Conservation (phyloP, 176 grass and related monocot species). For the Saccharum officinarum region DNA sequence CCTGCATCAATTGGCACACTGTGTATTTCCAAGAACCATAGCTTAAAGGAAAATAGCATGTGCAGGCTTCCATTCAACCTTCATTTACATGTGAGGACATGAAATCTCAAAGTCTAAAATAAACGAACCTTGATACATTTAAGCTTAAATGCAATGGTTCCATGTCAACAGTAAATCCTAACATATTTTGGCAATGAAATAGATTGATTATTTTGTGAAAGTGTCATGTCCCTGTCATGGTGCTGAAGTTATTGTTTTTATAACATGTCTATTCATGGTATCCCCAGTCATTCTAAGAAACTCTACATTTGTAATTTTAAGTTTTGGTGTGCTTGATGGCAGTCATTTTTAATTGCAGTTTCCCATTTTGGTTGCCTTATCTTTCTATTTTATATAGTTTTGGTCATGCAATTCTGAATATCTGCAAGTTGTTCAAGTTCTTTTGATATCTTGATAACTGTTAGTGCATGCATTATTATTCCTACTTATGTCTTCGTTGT, state of each 20-base stretch:
- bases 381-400: background rate
- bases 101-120: background rate
- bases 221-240: background rate
- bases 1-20: slow-evolving; percentile 1
- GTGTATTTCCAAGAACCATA: background rate
- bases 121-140: background rate
- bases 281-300: slow-evolving; percentile 12
- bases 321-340: background rate
- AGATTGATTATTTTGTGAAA: slow-evolving; percentile 18
- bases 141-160: slow-evolving; percentile 1
- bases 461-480: background rate
- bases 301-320: background rate
- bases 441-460: slow-evolving; percentile 13
- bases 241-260: background rate
- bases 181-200: background rate
- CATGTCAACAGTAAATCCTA: background rate
- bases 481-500: slow-evolving; percentile 8
- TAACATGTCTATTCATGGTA: background rate
- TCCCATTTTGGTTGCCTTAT: background rate
- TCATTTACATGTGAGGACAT: background rate
- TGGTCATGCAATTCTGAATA: slow-evolving; percentile 20
- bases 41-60: slow-evolving; percentile 10
- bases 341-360: background rate
- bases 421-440: slow-evolving; percentile 12
- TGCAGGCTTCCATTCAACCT: background rate